Conservation (phyloP, 2,329 filamentous ascomycete genomes). For the Sarocladiaceae sp. region DNA sequence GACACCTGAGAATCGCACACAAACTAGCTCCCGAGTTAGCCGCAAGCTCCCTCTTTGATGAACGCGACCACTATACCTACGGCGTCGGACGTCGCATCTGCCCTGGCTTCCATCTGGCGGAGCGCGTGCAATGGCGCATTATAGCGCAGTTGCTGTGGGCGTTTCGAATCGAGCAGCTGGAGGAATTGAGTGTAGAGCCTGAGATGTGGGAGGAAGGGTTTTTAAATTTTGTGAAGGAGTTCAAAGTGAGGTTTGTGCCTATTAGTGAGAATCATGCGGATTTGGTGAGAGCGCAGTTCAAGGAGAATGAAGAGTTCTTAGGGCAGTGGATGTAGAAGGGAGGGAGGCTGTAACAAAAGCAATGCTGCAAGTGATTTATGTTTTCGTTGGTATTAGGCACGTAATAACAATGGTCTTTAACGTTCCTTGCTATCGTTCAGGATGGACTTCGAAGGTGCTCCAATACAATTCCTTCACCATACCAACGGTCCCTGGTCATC, state of each 20-base stretch:
- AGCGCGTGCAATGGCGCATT: constrained; percentile 23
- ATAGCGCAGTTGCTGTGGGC: constrained; percentile 5
- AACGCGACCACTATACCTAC: constrained; percentile 41
- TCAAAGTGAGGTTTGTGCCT: constrained; percentile 1
- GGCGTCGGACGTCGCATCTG: constrained; percentile 44
- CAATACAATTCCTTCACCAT: no score
- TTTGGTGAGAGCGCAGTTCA: constrained; percentile 1
- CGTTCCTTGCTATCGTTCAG: no score
- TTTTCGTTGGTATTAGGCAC: no score
- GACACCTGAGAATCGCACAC: neutral
- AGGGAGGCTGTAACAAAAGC: no score
- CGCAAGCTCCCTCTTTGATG: constrained; percentile 13
- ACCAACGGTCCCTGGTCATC: no score
- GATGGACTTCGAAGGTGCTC: no score
- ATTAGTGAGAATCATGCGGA: neutral
- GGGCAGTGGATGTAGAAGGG: no score
- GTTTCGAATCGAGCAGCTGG: neutral
- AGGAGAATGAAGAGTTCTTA: neutral
- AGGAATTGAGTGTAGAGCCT: neutral
- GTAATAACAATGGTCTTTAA: no score
- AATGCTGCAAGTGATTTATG: no score
- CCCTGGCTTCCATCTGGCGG: constrained; percentile 44
- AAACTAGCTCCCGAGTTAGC: constrained; percentile 19
- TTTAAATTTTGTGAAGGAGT: constrained; percentile 1
- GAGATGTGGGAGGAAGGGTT: constrained; percentile 2